These are phyloP conservation scores for Yamadazyma endophytica DNA, from an alignment of 805 yeast genomes.

Conservation along the genomic window DNA sequence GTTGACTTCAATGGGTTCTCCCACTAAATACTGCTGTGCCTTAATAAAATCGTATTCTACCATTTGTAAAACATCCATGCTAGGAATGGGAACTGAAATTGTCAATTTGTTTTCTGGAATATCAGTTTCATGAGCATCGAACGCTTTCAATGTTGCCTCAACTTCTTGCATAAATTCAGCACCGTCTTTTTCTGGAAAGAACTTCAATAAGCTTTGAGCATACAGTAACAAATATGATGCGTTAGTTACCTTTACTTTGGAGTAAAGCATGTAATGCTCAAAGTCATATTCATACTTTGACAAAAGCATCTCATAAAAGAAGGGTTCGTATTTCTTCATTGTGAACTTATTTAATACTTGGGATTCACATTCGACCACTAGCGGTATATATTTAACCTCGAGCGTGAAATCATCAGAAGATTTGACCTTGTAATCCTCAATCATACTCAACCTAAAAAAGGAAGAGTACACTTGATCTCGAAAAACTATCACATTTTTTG, in stretches of 20 bases:
- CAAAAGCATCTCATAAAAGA: not conserved
- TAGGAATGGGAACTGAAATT: conserved; percentile 60
- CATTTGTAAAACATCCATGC: conserved; percentile 55
- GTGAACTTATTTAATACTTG: no score
- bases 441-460: conserved; percentile 48
- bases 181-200: not conserved
- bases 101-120: conserved; percentile 1
- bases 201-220: not conserved
- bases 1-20: conserved; percentile 52
- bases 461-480: conserved; percentile 68
- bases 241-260: conserved; percentile 6
- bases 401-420: conserved; percentile 38
- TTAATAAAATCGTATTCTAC: conserved; percentile 43
- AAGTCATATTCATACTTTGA: conserved; percentile 8
- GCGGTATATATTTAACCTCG: conserved; percentile 43
- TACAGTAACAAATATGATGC: no score
- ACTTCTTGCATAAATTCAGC: not conserved
- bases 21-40: conserved; percentile 49
- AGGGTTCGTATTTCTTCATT: no score
- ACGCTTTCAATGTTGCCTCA: not conserved
- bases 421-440: conserved; percentile 12
- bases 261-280: conserved; percentile 3
- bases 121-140: not conserved
- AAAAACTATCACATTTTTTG: conserved; percentile 45
- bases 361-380: no score